Evolutionary conservation across 2,329 filamentous ascomycete genomes (phyloP).

Genomic region (Xylariaceae sp.): DNA sequence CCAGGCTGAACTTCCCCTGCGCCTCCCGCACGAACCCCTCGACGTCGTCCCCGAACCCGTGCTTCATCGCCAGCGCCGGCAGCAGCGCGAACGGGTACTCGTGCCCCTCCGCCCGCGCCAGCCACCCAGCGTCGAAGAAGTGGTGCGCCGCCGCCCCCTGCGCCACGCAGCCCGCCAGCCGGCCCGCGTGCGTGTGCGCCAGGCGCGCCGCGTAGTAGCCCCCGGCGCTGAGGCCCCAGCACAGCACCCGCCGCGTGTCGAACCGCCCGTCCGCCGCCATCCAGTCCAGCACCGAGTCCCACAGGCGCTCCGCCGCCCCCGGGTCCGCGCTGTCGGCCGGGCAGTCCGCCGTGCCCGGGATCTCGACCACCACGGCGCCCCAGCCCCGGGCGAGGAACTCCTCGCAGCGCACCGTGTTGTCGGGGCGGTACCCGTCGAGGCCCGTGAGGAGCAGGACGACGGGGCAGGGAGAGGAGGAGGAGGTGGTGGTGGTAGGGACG

Average conservation of each 20-base stretch:
- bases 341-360: slow-evolving; percentile 64
- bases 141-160: slow-evolving; percentile 61
- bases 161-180: slow-evolving; percentile 52
- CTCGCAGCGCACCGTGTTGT: slow-evolving; percentile 57
- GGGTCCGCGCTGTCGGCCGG: slow-evolving; percentile 61
- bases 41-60: slow-evolving; percentile 52
- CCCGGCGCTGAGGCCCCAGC: slow-evolving; percentile 62
- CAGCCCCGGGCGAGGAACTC: slow-evolving; percentile 61
- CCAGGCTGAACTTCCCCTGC: slow-evolving; percentile 58
- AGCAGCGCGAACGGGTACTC: slow-evolving; percentile 61
- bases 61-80: slow-evolving; percentile 56
- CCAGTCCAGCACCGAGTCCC: slow-evolving; percentile 59
- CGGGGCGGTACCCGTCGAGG: slow-evolving; percentile 59
- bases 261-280: slow-evolving; percentile 43
- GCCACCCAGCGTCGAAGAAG: slow-evolving; percentile 56
- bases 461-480: slow-evolving; percentile 26
- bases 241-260: slow-evolving; percentile 52
- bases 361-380: slow-evolving; percentile 59
- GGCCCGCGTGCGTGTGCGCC: slow-evolving; percentile 60
- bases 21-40: slow-evolving; percentile 52
- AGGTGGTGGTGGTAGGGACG: slow-evolving; percentile 35
- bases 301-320: slow-evolving; percentile 54
- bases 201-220: slow-evolving; percentile 65
- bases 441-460: slow-evolving; percentile 56
- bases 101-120: slow-evolving; percentile 58